phyloP scores from a whole-genome alignment of 2,329 filamentous ascomycete genomes.

The Pseudogymnoascus sp. region DNA sequence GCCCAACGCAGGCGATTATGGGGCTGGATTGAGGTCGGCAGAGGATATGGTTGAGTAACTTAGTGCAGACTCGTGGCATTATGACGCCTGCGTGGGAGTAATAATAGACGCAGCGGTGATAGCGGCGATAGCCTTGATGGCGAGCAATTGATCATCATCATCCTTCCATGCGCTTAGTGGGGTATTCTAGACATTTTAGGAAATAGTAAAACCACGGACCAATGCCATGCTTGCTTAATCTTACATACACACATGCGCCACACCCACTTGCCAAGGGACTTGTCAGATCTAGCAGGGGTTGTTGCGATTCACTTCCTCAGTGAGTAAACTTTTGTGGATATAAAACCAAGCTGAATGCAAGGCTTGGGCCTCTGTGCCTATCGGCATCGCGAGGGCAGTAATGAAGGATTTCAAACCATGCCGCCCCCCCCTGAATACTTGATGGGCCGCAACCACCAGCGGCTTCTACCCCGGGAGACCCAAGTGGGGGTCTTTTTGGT shows the following conservation, averaged over 20 bases:
- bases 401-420: background rate
- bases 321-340: background rate
- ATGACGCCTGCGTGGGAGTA: background rate
- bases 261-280: background rate
- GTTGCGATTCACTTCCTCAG: background rate
- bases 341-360: background rate
- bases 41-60: background rate
- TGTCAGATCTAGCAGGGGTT: background rate
- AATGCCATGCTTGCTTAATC: background rate
- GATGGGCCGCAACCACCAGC: background rate
- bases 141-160: background rate
- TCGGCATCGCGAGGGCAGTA: background rate
- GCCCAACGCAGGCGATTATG: slow-evolving; percentile 71
- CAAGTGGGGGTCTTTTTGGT: background rate
- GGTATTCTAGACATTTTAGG: background rate
- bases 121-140: background rate
- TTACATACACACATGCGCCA: background rate
- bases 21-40: slow-evolving; percentile 37
- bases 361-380: background rate
- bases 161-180: background rate
- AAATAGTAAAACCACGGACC: background rate
- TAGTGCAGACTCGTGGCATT: background rate
- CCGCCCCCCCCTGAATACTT: background rate
- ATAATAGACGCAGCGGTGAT: background rate
- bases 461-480: background rate